Evolutionary conservation across 1,284 basidiomycete species (phyloP).

Genomic region (Cryptococcus sp.): DNA sequence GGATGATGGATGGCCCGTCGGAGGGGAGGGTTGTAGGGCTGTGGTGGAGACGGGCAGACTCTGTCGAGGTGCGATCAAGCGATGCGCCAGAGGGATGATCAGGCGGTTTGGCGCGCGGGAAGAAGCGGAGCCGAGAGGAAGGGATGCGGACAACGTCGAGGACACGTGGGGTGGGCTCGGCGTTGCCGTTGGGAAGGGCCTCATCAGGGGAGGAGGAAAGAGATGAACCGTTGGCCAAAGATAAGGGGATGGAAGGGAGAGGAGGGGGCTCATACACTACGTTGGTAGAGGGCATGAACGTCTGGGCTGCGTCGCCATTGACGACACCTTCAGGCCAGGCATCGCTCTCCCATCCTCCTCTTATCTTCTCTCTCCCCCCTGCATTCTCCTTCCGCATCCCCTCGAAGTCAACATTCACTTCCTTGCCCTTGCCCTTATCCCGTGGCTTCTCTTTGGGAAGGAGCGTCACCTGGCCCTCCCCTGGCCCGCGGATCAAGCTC

Average conservation of each 20-base stretch:
- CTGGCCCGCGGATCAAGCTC: slow-evolving; percentile 40
- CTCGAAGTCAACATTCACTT: background rate
- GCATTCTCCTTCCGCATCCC: background rate
- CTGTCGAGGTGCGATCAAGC: slow-evolving; percentile 13
- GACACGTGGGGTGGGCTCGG: slow-evolving; percentile 17
- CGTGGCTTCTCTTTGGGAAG: slow-evolving; percentile 18
- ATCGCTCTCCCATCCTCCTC: background rate
- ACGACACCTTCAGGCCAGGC: background rate
- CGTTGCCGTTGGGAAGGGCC: background rate
- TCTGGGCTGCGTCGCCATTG: slow-evolving; percentile 3
- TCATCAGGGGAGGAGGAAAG: background rate
- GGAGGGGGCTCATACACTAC: slow-evolving; percentile 12
- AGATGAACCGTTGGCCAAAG: background rate
- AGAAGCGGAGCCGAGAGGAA: slow-evolving; percentile 46
- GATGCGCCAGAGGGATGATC: slow-evolving; percentile 18
- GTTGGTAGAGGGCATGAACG: slow-evolving; percentile 27
- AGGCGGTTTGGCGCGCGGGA: slow-evolving; percentile 33
- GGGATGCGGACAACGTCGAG: slow-evolving; percentile 46
- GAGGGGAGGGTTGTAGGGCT: too few species aligned
- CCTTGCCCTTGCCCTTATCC: slow-evolving; percentile 19
- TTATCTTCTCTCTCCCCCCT: slow-evolving; percentile 1
- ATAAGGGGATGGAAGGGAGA: background rate
- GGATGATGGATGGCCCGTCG: slow-evolving; percentile 20
- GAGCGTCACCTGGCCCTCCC: slow-evolving; percentile 44
- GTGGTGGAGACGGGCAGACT: background rate